Evolutionary conservation across 2,329 filamentous ascomycete species (phyloP).

Genomic region (Claviceps maximensis): DNA sequence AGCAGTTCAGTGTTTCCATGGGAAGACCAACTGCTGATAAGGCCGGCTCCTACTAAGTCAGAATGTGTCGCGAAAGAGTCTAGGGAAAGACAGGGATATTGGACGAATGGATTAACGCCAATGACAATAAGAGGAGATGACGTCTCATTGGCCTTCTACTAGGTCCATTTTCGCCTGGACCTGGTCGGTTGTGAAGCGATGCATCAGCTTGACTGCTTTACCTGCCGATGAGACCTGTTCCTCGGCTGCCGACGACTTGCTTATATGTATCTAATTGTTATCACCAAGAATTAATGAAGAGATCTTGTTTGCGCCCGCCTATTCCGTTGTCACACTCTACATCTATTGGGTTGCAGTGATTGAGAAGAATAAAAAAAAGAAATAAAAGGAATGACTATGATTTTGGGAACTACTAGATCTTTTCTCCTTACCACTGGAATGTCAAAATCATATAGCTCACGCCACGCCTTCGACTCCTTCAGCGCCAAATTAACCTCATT

Average conservation of each 20-base stretch:
- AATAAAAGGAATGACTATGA: neutral
- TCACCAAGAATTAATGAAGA: neutral
- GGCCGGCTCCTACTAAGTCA: constrained; percentile 27
- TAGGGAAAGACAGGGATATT: neutral
- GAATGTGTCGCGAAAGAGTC: neutral
- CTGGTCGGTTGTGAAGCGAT: constrained; percentile 55
- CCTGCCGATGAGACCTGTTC: constrained; percentile 42
- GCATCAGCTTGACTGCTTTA: constrained; percentile 61
- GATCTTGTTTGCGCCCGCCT: neutral
- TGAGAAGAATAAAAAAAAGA: neutral
- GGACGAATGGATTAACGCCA: no score
- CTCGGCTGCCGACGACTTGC: constrained; percentile 36
- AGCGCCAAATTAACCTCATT: constrained; percentile 58
- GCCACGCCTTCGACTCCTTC: constrained; percentile 50
- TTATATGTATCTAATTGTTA: constrained; percentile 44
- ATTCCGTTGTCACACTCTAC: neutral
- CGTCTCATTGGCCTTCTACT: constrained; percentile 22
- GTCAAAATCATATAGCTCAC: constrained; percentile 65
- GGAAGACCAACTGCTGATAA: constrained; percentile 24
- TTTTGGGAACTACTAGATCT: no score
- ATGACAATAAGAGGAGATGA: neutral
- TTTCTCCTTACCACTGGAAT: constrained; percentile 52
- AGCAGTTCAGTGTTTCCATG: constrained; percentile 33
- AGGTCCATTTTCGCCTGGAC: constrained; percentile 57
- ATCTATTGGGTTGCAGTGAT: neutral